phyloP scores from a whole-genome alignment of 805 yeast species.

The Candida bentonensis region DNA sequence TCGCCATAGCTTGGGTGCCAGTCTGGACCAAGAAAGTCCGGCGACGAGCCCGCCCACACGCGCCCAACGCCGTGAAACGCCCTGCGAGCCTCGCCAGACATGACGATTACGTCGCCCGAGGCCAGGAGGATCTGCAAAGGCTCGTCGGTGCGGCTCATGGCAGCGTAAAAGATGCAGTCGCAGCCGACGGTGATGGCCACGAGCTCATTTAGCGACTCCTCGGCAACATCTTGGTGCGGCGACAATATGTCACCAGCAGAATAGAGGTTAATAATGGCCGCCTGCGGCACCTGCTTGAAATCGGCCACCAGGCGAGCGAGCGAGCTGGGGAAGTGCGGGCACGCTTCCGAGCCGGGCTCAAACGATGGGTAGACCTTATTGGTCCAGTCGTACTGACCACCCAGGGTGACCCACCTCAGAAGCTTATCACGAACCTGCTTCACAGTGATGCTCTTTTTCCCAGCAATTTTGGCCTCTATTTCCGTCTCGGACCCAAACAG shows the following conservation, averaged over 20 bases:
- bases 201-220: constrained; percentile 21
- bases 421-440: constrained; percentile 14
- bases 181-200: constrained; percentile 28
- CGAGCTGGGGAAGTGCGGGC: constrained; percentile 20
- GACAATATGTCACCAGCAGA: constrained; percentile 29
- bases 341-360: constrained; percentile 16
- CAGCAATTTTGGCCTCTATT: background rate
- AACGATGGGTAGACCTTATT: constrained; percentile 27
- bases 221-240: constrained; percentile 32
- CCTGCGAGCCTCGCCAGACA: constrained; percentile 26
- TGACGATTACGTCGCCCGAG: constrained; percentile 27
- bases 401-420: constrained; percentile 33
- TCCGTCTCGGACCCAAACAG: constrained; percentile 12
- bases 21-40: constrained; percentile 12
- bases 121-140: constrained; percentile 24
- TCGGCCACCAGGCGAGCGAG: constrained; percentile 13
- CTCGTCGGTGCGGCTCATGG: constrained; percentile 9
- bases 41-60: constrained; percentile 24
- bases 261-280: constrained; percentile 29
- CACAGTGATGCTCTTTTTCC: constrained; percentile 7
- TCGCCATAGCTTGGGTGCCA: constrained; percentile 7
- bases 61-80: constrained; percentile 31
- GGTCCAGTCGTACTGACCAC: constrained; percentile 34
- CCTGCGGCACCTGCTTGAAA: constrained; percentile 23
- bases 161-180: constrained; percentile 25